phyloP scores from a whole-genome alignment of 306 rosid species.

The Aeschynomene evenia region DNA sequence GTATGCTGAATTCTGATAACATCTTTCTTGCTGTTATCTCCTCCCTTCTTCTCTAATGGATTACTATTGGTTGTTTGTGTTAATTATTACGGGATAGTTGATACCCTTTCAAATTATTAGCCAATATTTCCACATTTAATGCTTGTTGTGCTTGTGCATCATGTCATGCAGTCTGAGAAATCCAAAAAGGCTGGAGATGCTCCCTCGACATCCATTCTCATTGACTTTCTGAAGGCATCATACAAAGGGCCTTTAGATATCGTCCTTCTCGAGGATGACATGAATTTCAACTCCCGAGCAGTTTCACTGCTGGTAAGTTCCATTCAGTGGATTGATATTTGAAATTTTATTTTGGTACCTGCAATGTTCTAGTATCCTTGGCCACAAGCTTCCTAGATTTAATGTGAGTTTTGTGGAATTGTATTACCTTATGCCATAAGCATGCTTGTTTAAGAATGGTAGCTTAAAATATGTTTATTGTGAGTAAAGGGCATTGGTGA shows the following conservation, averaged over 20 bases:
- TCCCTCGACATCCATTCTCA: slow-evolving; percentile 64
- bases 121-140: slow-evolving; percentile 14
- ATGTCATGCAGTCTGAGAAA: slow-evolving; percentile 67
- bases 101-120: slow-evolving; percentile 16
- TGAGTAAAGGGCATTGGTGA: background rate
- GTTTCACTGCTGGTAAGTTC: slow-evolving; percentile 66
- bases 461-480: slow-evolving; percentile 3
- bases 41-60: slow-evolving; percentile 10
- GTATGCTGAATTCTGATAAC: slow-evolving; percentile 38
- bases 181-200: slow-evolving; percentile 82
- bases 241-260: slow-evolving; percentile 64
- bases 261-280: slow-evolving; percentile 80
- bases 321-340: slow-evolving; percentile 12
- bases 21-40: slow-evolving; percentile 33
- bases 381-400: no score
- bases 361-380: background rate
- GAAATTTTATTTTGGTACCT: background rate
- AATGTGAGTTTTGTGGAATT: background rate
- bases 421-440: background rate
- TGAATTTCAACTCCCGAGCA: slow-evolving; percentile 71
- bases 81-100: slow-evolving; percentile 8
- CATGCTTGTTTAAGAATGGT: slow-evolving; percentile 12
- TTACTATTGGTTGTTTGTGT: slow-evolving; percentile 24
- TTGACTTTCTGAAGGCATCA: slow-evolving; percentile 66
- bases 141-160: slow-evolving; percentile 11